Percentiles rank a stretch among this genome's conserved stretches.
Evolutionary conservation across 371 early-diverging fungal genomes (phyloP).

Genomic region (Mortierella sp.): DNA sequence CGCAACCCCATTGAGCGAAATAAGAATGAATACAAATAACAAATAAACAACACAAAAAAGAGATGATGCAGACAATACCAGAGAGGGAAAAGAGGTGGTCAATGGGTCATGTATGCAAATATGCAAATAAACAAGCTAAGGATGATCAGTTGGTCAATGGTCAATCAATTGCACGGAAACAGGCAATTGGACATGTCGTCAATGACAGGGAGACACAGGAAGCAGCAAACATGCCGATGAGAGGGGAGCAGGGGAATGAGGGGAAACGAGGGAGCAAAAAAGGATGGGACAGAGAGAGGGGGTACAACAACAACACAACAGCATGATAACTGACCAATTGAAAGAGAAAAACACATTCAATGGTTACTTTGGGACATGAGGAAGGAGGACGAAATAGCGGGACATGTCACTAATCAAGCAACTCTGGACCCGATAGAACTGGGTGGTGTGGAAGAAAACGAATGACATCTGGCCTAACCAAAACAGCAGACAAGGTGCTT

Average conservation of each 20-base stretch:
- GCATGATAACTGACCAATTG: not conserved
- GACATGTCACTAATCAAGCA: not conserved
- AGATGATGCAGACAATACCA: not conserved
- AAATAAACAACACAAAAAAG: not conserved
- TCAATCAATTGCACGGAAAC: not conserved
- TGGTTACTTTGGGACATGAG: too few species aligned
- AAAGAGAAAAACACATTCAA: not conserved
- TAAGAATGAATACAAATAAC: not conserved
- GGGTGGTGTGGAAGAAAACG: not conserved
- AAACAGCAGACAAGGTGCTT: not conserved
- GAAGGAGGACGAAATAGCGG: constrained; percentile 3
- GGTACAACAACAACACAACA: not conserved
- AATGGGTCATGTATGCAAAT: not conserved
- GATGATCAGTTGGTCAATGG: not conserved
- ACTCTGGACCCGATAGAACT: too few species aligned
- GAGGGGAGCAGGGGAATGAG: not conserved
- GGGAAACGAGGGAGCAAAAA: not conserved
- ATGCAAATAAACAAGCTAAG: not conserved
- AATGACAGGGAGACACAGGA: not conserved
- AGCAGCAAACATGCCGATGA: not conserved
- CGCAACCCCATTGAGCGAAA: too few species aligned
- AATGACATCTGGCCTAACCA: not conserved
- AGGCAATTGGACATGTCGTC: too few species aligned
- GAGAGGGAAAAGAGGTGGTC: not conserved
- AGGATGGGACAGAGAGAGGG: not conserved